Evolutionary conservation across 2,329 filamentous ascomycete genomes (phyloP).

Genomic region (Sarocladium brachiariae): DNA sequence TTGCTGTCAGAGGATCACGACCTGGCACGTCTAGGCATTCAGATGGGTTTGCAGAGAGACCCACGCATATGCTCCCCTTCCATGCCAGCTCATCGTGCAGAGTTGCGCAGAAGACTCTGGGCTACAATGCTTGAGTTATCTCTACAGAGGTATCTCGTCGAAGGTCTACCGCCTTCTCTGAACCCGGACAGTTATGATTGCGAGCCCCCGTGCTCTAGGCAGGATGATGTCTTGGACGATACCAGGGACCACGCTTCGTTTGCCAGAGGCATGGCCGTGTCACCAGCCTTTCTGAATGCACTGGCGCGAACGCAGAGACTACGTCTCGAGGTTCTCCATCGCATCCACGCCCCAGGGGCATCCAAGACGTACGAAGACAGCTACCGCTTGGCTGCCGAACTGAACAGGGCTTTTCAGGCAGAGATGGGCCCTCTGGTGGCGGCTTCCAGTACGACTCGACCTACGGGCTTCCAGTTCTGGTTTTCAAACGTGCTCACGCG

Average conservation of each 20-base stretch:
- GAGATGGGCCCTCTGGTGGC: neutral
- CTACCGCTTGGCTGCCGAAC: slow-evolving; percentile 10
- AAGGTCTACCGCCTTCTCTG: slow-evolving; percentile 37
- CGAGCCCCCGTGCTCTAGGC: slow-evolving; percentile 27
- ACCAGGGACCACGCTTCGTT: too few relatives aligned
- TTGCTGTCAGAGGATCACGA: slow-evolving; percentile 10
- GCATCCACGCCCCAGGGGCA: slow-evolving; percentile 12
- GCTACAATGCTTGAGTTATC: slow-evolving; percentile 40
- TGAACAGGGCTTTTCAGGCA: slow-evolving; percentile 6
- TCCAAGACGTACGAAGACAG: slow-evolving; percentile 11
- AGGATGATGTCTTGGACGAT: slow-evolving; percentile 3
- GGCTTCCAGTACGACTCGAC: slow-evolving; percentile 1
- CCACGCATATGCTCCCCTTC: slow-evolving; percentile 27
- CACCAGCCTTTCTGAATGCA: too few relatives aligned
- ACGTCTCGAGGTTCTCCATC: slow-evolving; percentile 12
- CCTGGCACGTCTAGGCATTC: slow-evolving; percentile 33
- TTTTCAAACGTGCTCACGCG: slow-evolving; percentile 12
- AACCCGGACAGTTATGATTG: slow-evolving; percentile 36
- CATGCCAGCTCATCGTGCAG: slow-evolving; percentile 31
- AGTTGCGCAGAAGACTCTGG: slow-evolving; percentile 43
- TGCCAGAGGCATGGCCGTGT: too few relatives aligned
- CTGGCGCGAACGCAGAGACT: slow-evolving; percentile 14
- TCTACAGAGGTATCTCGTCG: slow-evolving; percentile 35
- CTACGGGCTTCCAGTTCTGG: slow-evolving; percentile 11
- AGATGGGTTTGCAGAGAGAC: slow-evolving; percentile 45